Percentiles rank a stretch among this genome's conserved stretches.
Evolutionary conservation across 257 asterid genomes (phyloP).

Genomic region (Cordia subcordata): DNA sequence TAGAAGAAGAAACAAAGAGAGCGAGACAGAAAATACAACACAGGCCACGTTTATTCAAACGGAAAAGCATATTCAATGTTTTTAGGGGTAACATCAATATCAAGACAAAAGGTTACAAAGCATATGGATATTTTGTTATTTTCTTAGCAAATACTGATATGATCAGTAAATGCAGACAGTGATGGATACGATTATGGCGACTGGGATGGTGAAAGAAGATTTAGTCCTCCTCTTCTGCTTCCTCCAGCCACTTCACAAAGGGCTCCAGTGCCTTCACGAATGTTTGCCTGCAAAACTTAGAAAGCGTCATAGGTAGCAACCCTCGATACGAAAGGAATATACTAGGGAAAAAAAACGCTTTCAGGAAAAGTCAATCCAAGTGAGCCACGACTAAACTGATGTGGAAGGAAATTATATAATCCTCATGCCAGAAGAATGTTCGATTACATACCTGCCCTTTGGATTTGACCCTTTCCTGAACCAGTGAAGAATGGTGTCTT

Average conservation of each 20-base stretch:
- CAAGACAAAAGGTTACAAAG: neutral
- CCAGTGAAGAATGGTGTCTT: constrained; percentile 96
- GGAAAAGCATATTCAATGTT: neutral
- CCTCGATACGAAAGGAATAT: too few relatives aligned
- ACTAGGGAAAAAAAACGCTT: too few relatives aligned
- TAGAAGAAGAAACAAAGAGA: too few relatives aligned
- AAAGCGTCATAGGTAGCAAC: too few relatives aligned
- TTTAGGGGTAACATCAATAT: neutral
- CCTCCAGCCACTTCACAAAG: constrained; percentile 94
- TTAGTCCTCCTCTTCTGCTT: constrained; percentile 97
- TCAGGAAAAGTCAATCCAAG: too few relatives aligned
- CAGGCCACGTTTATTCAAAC: neutral
- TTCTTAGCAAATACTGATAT: neutral
- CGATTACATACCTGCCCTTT: constrained; percentile 69
- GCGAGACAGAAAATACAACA: neutral
- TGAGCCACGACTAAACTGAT: neutral
- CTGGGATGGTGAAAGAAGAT: neutral
- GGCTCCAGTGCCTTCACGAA: constrained; percentile 96
- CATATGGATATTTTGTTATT: neutral
- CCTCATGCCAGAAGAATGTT: neutral
- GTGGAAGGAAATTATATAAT: neutral
- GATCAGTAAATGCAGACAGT: neutral
- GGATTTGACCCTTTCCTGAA: constrained; percentile 84
- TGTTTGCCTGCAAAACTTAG: constrained; percentile 46
- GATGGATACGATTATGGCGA: neutral